A percentile compares a stretch with the other conserved stretches of the same genome.
Evolutionary conservation across 169 alveolate genomes (phyloP).

Genomic region (Plasmodium cynomolgi): DNA sequence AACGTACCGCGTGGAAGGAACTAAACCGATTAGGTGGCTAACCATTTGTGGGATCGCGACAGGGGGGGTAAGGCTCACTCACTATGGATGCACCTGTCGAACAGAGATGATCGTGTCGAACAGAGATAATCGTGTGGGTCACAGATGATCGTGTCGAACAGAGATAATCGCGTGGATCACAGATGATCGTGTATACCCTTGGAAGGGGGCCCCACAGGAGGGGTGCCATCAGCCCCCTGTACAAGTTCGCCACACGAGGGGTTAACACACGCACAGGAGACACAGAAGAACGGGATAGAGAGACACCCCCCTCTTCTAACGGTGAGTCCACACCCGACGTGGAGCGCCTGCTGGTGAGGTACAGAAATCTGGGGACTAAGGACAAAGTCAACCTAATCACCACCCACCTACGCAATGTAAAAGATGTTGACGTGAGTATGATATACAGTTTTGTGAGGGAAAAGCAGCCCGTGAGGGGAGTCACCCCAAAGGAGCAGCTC

Average conservation of each 20-base stretch:
- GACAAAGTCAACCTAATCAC: slow-evolving; percentile 52
- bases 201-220: not conserved
- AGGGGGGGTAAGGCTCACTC: not conserved
- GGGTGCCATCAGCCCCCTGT: not conserved
- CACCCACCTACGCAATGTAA: slow-evolving; percentile 16
- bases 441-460: slow-evolving; percentile 14
- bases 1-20: not conserved
- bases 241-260: not conserved
- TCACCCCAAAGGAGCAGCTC: not conserved
- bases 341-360: slow-evolving; percentile 7
- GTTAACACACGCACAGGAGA: not conserved
- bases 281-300: not conserved
- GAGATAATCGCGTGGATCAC: no score
- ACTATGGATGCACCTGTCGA: not conserved
- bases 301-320: not conserved
- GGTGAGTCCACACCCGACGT: not conserved
- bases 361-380: slow-evolving; percentile 23
- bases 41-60: not conserved
- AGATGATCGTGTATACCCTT: not conserved
- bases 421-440: slow-evolving; percentile 4
- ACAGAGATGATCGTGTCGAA: not conserved
- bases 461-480: slow-evolving; percentile 5
- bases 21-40: not conserved
- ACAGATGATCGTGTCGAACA: not conserved
- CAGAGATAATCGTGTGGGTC: no score